Percentiles rank a stretch among this genome's conserved stretches.
Evolutionary conservation across 2,329 filamentous ascomycete species (phyloP).

Genomic region (Phaeoacremonium minimum): DNA sequence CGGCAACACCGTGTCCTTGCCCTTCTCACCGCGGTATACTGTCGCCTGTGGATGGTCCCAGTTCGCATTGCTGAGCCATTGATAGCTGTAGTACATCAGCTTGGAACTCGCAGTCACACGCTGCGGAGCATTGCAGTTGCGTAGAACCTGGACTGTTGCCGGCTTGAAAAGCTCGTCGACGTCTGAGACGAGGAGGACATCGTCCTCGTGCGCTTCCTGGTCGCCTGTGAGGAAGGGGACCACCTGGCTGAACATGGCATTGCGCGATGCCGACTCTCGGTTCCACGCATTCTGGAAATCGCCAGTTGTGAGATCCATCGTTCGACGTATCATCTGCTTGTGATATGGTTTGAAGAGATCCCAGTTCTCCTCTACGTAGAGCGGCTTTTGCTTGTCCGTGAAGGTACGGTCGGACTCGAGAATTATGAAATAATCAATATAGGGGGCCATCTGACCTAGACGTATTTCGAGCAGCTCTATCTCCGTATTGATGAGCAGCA

Average conservation of each 20-base stretch:
- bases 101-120: not conserved
- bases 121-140: constrained; percentile 21
- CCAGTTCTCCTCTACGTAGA: constrained; percentile 29
- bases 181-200: constrained; percentile 39
- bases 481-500: constrained; percentile 12
- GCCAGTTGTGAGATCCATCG: constrained; percentile 22
- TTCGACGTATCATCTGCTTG: constrained; percentile 32
- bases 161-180: constrained; percentile 40
- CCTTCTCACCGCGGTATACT: constrained; percentile 30
- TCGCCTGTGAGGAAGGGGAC: constrained; percentile 29
- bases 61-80: constrained; percentile 15
- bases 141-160: constrained; percentile 21
- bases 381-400: constrained; percentile 28
- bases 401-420: constrained; percentile 32
- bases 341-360: constrained; percentile 26
- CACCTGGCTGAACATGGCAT: constrained; percentile 30
- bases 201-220: constrained; percentile 22
- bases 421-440: constrained; percentile 38
- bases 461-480: constrained; percentile 12
- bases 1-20: constrained; percentile 31
- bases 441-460: constrained; percentile 18
- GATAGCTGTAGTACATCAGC: not conserved
- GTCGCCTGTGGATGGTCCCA: constrained; percentile 43
- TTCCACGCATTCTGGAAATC: constrained; percentile 22
- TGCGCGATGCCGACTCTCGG: constrained; percentile 30